Evolutionary conservation across 2,329 filamentous ascomycete genomes (phyloP).

Genomic region (Incumbomyces lentus): DNA sequence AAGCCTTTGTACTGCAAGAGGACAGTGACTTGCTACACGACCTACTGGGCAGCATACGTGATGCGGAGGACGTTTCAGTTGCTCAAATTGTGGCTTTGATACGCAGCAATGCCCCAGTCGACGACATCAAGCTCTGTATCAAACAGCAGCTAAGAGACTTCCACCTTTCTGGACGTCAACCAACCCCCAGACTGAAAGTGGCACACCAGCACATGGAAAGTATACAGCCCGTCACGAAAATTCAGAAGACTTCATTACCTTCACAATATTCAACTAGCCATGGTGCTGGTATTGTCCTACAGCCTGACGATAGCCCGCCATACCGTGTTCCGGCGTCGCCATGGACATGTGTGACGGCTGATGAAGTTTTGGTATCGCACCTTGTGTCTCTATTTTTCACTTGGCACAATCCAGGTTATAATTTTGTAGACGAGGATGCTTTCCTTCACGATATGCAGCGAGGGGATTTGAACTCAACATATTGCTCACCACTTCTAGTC

Average conservation of each 20-base stretch:
- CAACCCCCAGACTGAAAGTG: background rate
- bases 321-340: slow-evolving; percentile 12
- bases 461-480: slow-evolving; percentile 20
- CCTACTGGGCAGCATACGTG: slow-evolving; percentile 24
- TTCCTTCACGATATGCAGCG: slow-evolving; percentile 25
- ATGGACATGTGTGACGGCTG: slow-evolving; percentile 25
- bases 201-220: background rate
- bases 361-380: slow-evolving; percentile 25
- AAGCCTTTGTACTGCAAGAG: slow-evolving; percentile 26
- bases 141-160: slow-evolving; percentile 7
- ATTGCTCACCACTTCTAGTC: slow-evolving; percentile 27
- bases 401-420: slow-evolving; percentile 24
- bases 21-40: slow-evolving; percentile 26
- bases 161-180: slow-evolving; percentile 1
- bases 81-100: slow-evolving; percentile 23
- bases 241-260: too few species aligned
- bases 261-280: background rate
- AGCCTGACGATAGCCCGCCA: background rate
- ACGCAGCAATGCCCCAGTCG: slow-evolving; percentile 21
- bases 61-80: slow-evolving; percentile 21
- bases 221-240: background rate
- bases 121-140: slow-evolving; percentile 22
- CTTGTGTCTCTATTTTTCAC: slow-evolving; percentile 26
- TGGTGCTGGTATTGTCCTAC: background rate
- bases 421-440: slow-evolving; percentile 25